Evolutionary conservation across 2,329 filamentous ascomycete species (phyloP).

Genomic region (Rosellinia necatrix): DNA sequence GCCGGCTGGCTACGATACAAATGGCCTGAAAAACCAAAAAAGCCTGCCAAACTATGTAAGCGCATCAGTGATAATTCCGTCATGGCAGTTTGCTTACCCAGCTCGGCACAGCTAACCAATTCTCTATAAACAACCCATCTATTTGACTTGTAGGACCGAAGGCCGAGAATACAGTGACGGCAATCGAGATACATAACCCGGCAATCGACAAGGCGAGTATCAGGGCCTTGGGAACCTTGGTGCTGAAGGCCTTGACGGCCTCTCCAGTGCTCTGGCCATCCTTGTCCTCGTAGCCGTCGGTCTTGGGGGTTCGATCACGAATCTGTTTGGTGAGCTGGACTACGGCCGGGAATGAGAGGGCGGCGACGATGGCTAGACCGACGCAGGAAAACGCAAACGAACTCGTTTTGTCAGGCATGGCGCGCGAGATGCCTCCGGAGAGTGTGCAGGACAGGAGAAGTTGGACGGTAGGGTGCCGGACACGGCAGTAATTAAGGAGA

Average conservation of each 20-base stretch:
- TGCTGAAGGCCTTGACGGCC: constrained; percentile 65
- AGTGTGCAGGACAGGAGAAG: background rate
- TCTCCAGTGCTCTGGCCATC: constrained; percentile 72
- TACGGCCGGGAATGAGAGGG: constrained; percentile 35
- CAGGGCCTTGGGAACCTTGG: constrained; percentile 58
- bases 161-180: constrained; percentile 58
- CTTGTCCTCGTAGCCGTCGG: constrained; percentile 66
- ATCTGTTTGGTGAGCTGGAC: constrained; percentile 30
- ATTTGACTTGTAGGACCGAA: constrained; percentile 37
- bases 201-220: constrained; percentile 58
- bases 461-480: background rate
- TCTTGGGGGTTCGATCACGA: constrained; percentile 34
- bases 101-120: constrained; percentile 63
- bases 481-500: background rate
- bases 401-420: constrained; percentile 15
- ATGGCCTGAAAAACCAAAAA: constrained; percentile 58
- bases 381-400: constrained; percentile 34
- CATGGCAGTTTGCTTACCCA: constrained; percentile 61
- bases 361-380: constrained; percentile 34
- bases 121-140: constrained; percentile 53
- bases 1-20: constrained; percentile 53
- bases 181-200: constrained; percentile 61
- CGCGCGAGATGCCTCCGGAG: background rate
- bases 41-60: constrained; percentile 44
- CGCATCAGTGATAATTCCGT: constrained; percentile 19